phyloP scores from a whole-genome alignment of 1,139 yeast genomes.

The Geotrichum phurueaensis region DNA sequence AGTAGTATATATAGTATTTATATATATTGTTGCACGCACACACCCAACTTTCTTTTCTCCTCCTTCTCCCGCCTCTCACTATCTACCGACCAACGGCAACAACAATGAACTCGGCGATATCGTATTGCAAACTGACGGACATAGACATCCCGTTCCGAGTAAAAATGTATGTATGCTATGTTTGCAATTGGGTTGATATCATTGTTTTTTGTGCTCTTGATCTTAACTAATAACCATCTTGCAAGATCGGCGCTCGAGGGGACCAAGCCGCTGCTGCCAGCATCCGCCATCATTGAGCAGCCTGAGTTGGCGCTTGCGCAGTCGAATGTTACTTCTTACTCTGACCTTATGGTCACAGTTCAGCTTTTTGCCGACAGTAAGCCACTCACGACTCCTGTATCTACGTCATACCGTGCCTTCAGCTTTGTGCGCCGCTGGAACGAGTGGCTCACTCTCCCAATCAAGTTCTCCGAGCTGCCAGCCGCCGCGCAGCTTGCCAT shows the following conservation, averaged over 20 bases:
- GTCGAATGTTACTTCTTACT: slow-evolving; percentile 33
- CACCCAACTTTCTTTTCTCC: background rate
- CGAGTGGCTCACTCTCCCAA: slow-evolving; percentile 65
- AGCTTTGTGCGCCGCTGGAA: slow-evolving; percentile 45
- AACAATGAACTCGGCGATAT: background rate
- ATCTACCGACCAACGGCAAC: background rate
- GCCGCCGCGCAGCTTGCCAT: slow-evolving; percentile 55
- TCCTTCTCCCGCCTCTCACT: background rate
- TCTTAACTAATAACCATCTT: slow-evolving; percentile 27
- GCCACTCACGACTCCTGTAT: slow-evolving; percentile 60
- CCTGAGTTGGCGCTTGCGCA: slow-evolving; percentile 38
- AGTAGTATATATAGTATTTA: no score
- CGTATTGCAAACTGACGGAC: slow-evolving; percentile 71
- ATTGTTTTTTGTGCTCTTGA: slow-evolving; percentile 24
- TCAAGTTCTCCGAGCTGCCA: slow-evolving; percentile 63
- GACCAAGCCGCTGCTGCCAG: slow-evolving; percentile 41
- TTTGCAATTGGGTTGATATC: background rate
- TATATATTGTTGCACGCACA: background rate
- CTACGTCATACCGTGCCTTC: slow-evolving; percentile 60
- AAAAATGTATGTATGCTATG: slow-evolving; percentile 34
- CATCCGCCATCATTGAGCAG: slow-evolving; percentile 48
- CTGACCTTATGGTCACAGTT: slow-evolving; percentile 59
- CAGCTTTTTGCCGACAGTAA: slow-evolving; percentile 58
- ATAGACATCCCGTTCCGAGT: slow-evolving; percentile 51
- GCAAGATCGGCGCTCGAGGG: slow-evolving; percentile 39